phyloP scores from a whole-genome alignment of 768 basidiomycete genomes.

The Mycena crocata region DNA sequence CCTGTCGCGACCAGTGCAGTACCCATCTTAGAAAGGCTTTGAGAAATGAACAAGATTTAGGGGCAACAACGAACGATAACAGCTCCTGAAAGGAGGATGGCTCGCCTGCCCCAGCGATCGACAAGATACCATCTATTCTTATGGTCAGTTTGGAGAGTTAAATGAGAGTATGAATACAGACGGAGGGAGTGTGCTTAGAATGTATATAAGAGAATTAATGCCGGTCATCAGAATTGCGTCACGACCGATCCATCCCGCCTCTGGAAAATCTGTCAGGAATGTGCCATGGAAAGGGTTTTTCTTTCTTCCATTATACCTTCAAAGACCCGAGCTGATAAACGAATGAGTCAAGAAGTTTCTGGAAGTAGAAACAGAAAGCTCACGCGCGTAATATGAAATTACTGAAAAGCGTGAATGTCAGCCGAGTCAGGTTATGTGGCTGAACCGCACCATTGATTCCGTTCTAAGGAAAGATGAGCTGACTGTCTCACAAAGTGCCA shows the following conservation, averaged over 20 bases:
- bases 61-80: slow-evolving; percentile 65
- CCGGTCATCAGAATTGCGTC: slow-evolving; percentile 97
- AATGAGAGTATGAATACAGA: slow-evolving; percentile 53
- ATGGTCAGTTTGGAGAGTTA: slow-evolving; percentile 20
- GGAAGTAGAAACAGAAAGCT: slow-evolving; percentile 44
- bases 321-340: slow-evolving; percentile 80
- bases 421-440: slow-evolving; percentile 11
- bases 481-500: not conserved
- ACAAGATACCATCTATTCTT: slow-evolving; percentile 88
- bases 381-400: slow-evolving; percentile 95
- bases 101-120: slow-evolving; percentile 89
- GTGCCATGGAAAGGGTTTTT: not conserved
- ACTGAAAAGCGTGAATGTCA: slow-evolving; percentile 58
- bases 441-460: slow-evolving; percentile 86
- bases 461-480: slow-evolving; percentile 63
- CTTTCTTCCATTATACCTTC: slow-evolving; percentile 67
- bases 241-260: slow-evolving; percentile 95
- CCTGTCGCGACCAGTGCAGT: slow-evolving; percentile 83
- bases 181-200: slow-evolving; percentile 87
- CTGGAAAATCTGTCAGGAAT: slow-evolving; percentile 51
- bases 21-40: slow-evolving; percentile 71
- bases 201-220: slow-evolving; percentile 87
- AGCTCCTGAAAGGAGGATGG: slow-evolving; percentile 89
- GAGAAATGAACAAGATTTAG: not conserved
- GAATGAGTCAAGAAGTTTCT: not conserved